These are phyloP conservation scores for Maudiozyma saulgeensis DNA, from an alignment of 805 yeast species.

Conservation along the genomic window DNA sequence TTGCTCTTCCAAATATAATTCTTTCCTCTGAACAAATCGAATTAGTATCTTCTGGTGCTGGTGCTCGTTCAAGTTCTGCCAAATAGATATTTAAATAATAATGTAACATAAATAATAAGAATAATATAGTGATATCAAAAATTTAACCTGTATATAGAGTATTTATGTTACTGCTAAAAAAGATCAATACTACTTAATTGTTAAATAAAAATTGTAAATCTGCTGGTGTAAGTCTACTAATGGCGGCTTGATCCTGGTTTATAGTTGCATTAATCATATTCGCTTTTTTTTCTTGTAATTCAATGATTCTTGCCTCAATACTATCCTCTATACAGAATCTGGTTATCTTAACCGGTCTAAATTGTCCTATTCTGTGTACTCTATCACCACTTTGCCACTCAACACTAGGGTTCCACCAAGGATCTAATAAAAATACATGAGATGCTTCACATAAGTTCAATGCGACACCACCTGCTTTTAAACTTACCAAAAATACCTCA, in stretches of 20 bases:
- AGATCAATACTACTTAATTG: slow-evolving; percentile 37
- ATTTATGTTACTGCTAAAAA: not conserved
- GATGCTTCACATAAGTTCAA: slow-evolving; percentile 93
- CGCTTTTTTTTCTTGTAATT: slow-evolving; percentile 93
- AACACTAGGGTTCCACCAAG: slow-evolving; percentile 99
- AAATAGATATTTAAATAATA: slow-evolving; percentile 1
- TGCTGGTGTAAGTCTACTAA: slow-evolving; percentile 79
- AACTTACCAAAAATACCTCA: slow-evolving; percentile 87
- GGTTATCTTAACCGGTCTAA: slow-evolving; percentile 85
- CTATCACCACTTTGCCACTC: slow-evolving; percentile 99
- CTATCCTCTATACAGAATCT: slow-evolving; percentile 93
- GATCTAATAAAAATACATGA: slow-evolving; percentile 90
- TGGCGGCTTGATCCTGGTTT: slow-evolving; percentile 85
- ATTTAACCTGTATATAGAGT: not conserved
- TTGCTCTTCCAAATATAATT: slow-evolving; percentile 45
- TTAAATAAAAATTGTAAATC: slow-evolving; percentile 91
- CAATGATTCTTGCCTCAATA: slow-evolving; percentile 91
- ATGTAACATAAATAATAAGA: not conserved
- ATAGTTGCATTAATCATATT: slow-evolving; percentile 97
- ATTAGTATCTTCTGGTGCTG: slow-evolving; percentile 56
- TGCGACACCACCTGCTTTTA: slow-evolving; percentile 99
- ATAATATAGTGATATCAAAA: not conserved
- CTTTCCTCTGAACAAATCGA: slow-evolving; percentile 49
- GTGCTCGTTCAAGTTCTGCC: slow-evolving; percentile 65
- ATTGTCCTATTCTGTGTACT: slow-evolving; percentile 95